Evolutionary conservation across 495 filamentous ascomycete species (phyloP).

Genomic region (Penicillium pulvis): DNA sequence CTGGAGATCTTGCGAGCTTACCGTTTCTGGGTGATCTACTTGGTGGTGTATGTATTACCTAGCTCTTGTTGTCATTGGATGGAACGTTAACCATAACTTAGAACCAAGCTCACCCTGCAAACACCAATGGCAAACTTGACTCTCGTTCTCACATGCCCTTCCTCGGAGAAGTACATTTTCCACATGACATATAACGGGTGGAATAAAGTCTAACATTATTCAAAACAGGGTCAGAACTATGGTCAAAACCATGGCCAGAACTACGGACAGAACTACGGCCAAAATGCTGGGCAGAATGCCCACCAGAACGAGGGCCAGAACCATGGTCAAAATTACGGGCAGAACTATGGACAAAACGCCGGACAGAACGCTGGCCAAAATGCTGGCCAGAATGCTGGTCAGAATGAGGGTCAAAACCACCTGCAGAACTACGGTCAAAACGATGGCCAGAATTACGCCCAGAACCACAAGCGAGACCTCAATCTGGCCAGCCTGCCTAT

Average conservation of each 20-base stretch:
- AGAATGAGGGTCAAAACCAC: conserved; percentile 5
- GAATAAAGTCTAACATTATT: not conserved
- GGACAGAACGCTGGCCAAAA: conserved; percentile 14
- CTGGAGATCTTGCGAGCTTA: conserved; percentile 19
- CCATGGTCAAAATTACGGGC: conserved; percentile 5
- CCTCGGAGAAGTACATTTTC: conserved; percentile 1
- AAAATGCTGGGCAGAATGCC: conserved; percentile 6
- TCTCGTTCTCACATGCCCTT: conserved; percentile 4
- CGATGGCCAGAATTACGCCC: conserved; percentile 14
- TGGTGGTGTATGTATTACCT: conserved; percentile 19
- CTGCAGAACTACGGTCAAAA: conserved; percentile 8
- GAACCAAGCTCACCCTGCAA: conserved; percentile 13
- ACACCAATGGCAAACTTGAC: conserved; percentile 5
- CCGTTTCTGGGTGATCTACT: conserved; percentile 19
- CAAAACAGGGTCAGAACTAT: conserved; percentile 1
- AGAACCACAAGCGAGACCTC: conserved; percentile 14
- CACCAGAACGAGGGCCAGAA: conserved; percentile 14
- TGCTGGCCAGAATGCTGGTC: conserved; percentile 6
- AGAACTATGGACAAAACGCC: conserved; percentile 7
- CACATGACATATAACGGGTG: not conserved
- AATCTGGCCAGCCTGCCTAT: conserved; percentile 18
- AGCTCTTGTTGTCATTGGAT: not conserved
- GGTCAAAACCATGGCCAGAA: conserved; percentile 14
- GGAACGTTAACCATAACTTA: not conserved
- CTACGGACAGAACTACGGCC: conserved; percentile 6